Percentiles rank a stretch among this genome's conserved stretches.
Evolutionary conservation across 2,329 filamentous ascomycete genomes (phyloP).

Genomic region (Ophiocordyceps australis): DNA sequence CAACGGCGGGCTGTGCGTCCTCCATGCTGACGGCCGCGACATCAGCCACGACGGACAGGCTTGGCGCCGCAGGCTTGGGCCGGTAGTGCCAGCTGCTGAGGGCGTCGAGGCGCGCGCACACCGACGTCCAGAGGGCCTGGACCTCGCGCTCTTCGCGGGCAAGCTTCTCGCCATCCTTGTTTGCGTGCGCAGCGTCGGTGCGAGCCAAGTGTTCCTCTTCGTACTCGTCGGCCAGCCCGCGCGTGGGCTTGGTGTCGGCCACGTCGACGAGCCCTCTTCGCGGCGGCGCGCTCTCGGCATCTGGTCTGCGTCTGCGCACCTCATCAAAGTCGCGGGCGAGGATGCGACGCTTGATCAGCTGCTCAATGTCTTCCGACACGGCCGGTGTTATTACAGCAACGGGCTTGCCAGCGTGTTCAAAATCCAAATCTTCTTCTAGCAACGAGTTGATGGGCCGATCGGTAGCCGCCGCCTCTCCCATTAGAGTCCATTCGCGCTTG

Average conservation of each 20-base stretch:
- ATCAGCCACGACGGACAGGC: constrained; percentile 73
- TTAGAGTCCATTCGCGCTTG: constrained; percentile 78
- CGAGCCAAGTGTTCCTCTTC: constrained; percentile 77
- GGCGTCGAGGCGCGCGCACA: constrained; percentile 66
- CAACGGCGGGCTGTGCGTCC: constrained; percentile 76
- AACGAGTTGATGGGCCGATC: constrained; percentile 83
- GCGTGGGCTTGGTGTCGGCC: constrained; percentile 72
- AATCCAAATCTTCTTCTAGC: constrained; percentile 86
- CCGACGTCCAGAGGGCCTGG: constrained; percentile 62
- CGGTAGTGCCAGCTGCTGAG: constrained; percentile 92
- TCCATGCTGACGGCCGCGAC: constrained; percentile 89
- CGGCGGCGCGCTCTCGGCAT: constrained; percentile 43
- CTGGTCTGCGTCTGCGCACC: constrained; percentile 64
- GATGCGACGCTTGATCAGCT: constrained; percentile 85
- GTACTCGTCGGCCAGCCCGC: constrained; percentile 82
- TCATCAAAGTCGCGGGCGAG: constrained; percentile 85
- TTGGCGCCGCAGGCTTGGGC: constrained; percentile 67
- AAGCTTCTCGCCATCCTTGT: constrained; percentile 65
- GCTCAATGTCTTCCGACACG: constrained; percentile 78
- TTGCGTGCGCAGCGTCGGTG: constrained; percentile 61
- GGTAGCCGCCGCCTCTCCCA: constrained; percentile 68
- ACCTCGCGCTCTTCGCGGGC: constrained; percentile 72
- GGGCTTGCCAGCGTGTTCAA: constrained; percentile 87
- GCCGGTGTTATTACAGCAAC: constrained; percentile 88
- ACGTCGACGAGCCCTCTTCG: constrained; percentile 63